Percentiles rank a stretch among this genome's conserved stretches.
Conservation (phyloP, 345 rosid genomes). For the Eucalyptus curtisii region DNA sequence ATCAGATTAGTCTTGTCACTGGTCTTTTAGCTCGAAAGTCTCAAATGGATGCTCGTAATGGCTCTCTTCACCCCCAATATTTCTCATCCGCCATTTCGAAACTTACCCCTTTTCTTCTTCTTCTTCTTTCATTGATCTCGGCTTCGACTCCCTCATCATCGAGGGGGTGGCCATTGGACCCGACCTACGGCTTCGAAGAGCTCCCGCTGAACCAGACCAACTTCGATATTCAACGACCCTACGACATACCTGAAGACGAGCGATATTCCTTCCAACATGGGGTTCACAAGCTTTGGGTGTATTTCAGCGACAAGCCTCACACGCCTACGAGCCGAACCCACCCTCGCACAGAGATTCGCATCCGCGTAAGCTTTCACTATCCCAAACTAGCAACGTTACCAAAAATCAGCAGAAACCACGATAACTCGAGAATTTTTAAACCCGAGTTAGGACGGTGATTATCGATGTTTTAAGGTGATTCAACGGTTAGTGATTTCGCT, state of each 20-base stretch:
- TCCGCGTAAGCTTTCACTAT: neutral
- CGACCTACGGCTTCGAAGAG: neutral
- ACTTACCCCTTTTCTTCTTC: neutral
- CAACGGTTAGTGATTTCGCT: neutral
- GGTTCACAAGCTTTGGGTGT: conserved; percentile 9
- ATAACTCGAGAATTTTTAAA: neutral
- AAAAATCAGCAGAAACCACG: neutral
- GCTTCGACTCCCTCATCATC: neutral
- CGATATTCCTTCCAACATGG: conserved; percentile 6
- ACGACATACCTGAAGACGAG: neutral
- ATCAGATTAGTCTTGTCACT: neutral
- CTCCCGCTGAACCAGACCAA: neutral
- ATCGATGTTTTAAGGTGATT: neutral
- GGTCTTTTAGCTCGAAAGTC: neutral
- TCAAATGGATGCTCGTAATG: neutral
- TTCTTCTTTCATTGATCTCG: neutral
- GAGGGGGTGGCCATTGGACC: neutral
- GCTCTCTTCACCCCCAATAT: neutral
- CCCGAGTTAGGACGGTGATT: neutral
- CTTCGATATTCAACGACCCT: conserved; percentile 5
- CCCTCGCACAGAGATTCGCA: conserved; percentile 5
- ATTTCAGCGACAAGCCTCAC: conserved; percentile 13
- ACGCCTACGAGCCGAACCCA: conserved; percentile 1
- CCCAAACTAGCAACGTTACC: neutral
- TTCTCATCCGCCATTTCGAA: neutral